These are phyloP conservation scores for Calonectria hongkongensis DNA, from an alignment of 2,329 filamentous ascomycete genomes.

Conservation along the genomic window DNA sequence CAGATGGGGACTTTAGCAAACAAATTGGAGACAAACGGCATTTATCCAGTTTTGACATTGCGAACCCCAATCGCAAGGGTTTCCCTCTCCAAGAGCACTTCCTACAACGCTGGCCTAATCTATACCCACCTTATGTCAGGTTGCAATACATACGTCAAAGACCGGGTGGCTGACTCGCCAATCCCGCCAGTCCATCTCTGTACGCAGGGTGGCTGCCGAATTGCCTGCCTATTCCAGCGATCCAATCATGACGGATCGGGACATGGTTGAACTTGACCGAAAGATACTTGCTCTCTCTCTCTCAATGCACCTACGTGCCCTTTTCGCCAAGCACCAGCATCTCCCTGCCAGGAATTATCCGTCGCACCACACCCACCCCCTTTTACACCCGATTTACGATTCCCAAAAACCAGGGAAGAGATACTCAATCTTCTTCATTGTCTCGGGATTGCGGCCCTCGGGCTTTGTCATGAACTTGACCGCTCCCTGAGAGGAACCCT, in stretches of 20 bases:
- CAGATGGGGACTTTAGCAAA: constrained; percentile 26
- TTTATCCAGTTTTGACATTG: constrained; percentile 29
- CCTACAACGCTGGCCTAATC: constrained; percentile 45
- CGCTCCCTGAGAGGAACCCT: constrained; percentile 84
- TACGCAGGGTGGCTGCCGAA: constrained; percentile 4
- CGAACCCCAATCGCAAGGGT: constrained; percentile 32
- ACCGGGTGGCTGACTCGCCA: constrained; percentile 19
- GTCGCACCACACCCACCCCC: background rate
- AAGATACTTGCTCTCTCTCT: constrained; percentile 18
- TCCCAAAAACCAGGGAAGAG: constrained; percentile 89
- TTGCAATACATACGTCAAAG: constrained; percentile 25
- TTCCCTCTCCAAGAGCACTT: constrained; percentile 20
- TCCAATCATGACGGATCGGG: constrained; percentile 1
- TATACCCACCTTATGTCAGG: constrained; percentile 21
- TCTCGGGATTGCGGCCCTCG: constrained; percentile 82
- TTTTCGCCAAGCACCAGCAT: constrained; percentile 19
- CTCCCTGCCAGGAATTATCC: constrained; percentile 4
- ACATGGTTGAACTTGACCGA: constrained; percentile 9
- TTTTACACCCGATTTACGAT: constrained; percentile 46
- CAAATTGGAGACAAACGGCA: constrained; percentile 24
- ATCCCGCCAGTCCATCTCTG: background rate
- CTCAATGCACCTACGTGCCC: background rate
- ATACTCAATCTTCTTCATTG: constrained; percentile 87
- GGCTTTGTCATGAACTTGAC: constrained; percentile 89
- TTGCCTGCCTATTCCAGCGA: constrained; percentile 31